phyloP scores from a whole-genome alignment of 768 basidiomycete genomes.

The Psilocybe azurescens region DNA sequence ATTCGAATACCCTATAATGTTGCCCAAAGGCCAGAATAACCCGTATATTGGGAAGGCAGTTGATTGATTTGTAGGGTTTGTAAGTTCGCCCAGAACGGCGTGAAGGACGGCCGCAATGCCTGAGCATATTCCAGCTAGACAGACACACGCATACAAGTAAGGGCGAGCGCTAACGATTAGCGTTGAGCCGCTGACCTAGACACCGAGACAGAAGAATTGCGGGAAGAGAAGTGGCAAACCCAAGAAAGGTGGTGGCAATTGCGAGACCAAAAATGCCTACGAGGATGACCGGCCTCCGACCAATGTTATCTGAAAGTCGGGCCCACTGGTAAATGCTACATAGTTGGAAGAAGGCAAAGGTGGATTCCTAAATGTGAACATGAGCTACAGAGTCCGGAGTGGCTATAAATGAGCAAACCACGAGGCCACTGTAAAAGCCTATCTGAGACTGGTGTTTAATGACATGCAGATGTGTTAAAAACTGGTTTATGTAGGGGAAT shows the following conservation, averaged over 20 bases:
- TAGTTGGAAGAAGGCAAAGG: slow-evolving; percentile 63
- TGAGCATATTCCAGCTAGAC: slow-evolving; percentile 58
- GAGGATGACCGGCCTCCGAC: slow-evolving; percentile 66
- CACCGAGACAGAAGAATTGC: slow-evolving; percentile 52
- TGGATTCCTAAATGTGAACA: slow-evolving; percentile 52
- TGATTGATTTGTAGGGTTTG: slow-evolving; percentile 62
- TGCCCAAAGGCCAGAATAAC: slow-evolving; percentile 60
- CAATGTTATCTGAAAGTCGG: slow-evolving; percentile 59
- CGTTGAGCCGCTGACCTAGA: slow-evolving; percentile 40
- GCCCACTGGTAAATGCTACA: slow-evolving; percentile 67
- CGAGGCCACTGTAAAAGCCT: slow-evolving; percentile 69
- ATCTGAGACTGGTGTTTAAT: slow-evolving; percentile 58
- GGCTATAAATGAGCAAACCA: slow-evolving; percentile 42
- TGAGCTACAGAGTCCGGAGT: neutral
- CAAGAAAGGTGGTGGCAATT: slow-evolving; percentile 54
- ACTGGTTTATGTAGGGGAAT: slow-evolving; percentile 71
- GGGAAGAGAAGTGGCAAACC: slow-evolving; percentile 55
- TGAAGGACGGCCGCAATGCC: slow-evolving; percentile 68
- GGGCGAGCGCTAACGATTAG: neutral
- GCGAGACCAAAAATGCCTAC: slow-evolving; percentile 52
- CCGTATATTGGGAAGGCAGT: slow-evolving; percentile 60
- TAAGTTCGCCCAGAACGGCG: slow-evolving; percentile 64
- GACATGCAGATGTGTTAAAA: slow-evolving; percentile 58
- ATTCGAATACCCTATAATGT: slow-evolving; percentile 56
- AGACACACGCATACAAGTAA: neutral